Evolutionary conservation across 2,329 filamentous ascomycete genomes (phyloP), one percentile per base, ranked within the genome.

Genomic region (Thyridium curvatum): DNA sequence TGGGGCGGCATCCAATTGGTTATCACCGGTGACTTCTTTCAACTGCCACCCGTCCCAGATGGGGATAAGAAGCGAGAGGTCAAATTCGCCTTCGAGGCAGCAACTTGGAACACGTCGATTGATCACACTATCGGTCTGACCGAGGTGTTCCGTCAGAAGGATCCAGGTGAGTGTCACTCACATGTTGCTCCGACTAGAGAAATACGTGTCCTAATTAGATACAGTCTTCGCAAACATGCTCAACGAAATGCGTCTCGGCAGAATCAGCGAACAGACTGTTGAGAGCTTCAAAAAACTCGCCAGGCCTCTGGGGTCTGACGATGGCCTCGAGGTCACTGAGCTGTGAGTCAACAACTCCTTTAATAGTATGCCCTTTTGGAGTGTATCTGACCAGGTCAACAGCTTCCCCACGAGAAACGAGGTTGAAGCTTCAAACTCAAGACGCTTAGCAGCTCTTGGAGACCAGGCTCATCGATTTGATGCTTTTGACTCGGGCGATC

Each of bases 11-110:
- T 98, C 34, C 93, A 98, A 51, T 73, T 98, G 21, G 78, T 98
- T 41, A 86, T 98, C 43, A 98, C 93, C 0, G 93, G 93, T 3
- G 93, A 98, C 54, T 98, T 98, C 64, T 98, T 98, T 62, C 93
- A 98, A 58, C 66, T 98, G 4, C 93, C 93, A 1, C 93, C 93
- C 1, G 93, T 98, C 1, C 90, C 91, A 2, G 90, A 96, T 29
- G 69, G 69, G 31, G 79, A 77, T 32, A 78, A 80, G 38, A 65
- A 66, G 42, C 65, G 70, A 34, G 73, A 82, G 18, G 79, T 83
- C 34, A 95, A 89, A 55, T 98, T 98, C 59, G 84, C 90, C 0
- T 98, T 98, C 56, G 87, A 95, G 52, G 90, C 90, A 8, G 77
- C 78, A 3, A 94, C 90, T 0, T 98, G 94, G 93, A 82, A 74